These are phyloP conservation scores for Cadophora malorum DNA, from an alignment of 2,329 filamentous ascomycete genomes.

Conservation along the genomic window DNA sequence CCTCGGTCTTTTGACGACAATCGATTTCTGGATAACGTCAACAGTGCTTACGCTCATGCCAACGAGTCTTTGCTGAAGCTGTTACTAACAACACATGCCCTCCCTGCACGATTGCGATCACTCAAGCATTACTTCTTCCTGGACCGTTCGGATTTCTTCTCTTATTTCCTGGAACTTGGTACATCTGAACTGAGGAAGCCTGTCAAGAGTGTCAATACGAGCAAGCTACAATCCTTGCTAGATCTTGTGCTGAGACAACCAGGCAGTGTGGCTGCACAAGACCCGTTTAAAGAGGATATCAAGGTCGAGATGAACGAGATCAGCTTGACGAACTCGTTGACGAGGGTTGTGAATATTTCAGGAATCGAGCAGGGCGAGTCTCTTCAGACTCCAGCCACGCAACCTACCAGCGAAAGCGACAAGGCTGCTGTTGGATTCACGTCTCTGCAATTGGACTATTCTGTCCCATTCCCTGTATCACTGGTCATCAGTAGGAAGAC, in stretches of 20 bases:
- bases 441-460: constrained; percentile 91
- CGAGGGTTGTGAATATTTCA: constrained; percentile 95
- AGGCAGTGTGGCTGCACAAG: constrained; percentile 89
- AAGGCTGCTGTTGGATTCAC: constrained; percentile 91
- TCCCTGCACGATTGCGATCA: constrained; percentile 85
- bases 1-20: constrained; percentile 91
- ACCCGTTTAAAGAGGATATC: constrained; percentile 98
- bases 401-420: constrained; percentile 73
- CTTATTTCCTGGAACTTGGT: constrained; percentile 93
- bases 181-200: constrained; percentile 89
- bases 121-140: constrained; percentile 99
- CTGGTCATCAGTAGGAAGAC: constrained; percentile 96
- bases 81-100: constrained; percentile 88
- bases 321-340: constrained; percentile 89
- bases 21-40: constrained; percentile 94
- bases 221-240: constrained; percentile 93
- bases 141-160: constrained; percentile 96
- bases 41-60: constrained; percentile 91
- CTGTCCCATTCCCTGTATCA: constrained; percentile 92
- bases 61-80: constrained; percentile 93
- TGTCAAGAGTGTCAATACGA: constrained; percentile 85
- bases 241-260: constrained; percentile 96
- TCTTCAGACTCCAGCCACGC: constrained; percentile 73
- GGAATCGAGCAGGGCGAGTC: constrained; percentile 91
- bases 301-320: constrained; percentile 97